Evolutionary conservation across 495 filamentous ascomycete genomes (phyloP).

Genomic region (Aspergillus leporis): DNA sequence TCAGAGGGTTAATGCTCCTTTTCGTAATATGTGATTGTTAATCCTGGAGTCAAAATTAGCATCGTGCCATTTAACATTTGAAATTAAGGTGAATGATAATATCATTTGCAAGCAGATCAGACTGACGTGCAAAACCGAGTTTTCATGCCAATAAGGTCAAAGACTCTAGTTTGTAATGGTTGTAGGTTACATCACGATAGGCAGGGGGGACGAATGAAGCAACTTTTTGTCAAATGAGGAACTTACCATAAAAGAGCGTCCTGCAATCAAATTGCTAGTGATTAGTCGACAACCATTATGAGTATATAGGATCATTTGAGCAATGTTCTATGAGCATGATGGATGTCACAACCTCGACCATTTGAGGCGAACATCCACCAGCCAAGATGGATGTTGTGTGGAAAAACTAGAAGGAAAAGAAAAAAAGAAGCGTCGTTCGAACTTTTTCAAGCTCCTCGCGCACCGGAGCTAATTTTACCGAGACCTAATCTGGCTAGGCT

Average conservation of each 20-base stretch:
- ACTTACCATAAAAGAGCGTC: constrained; percentile 16
- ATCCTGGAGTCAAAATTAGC: constrained; percentile 16
- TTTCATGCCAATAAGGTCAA: constrained; percentile 94
- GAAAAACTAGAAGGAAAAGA: constrained; percentile 10
- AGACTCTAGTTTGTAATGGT: constrained; percentile 99
- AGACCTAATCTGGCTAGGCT: constrained; percentile 4
- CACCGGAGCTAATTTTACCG: constrained; percentile 26
- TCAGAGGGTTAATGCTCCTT: not conserved
- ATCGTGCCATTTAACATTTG: not conserved
- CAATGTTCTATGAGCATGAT: not conserved
- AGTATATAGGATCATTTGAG: not conserved
- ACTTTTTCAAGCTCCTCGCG: constrained; percentile 25
- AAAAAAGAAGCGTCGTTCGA: constrained; percentile 16
- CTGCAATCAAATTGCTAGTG: constrained; percentile 8
- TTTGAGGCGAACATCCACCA: not conserved
- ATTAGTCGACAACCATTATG: constrained; percentile 5
- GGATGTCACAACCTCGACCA: not conserved
- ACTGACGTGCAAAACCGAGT: constrained; percentile 97
- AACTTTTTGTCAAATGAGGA: not conserved
- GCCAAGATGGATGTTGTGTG: constrained; percentile 11
- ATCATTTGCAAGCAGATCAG: constrained; percentile 60
- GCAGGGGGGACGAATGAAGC: constrained; percentile 11
- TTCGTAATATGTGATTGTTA: constrained; percentile 1
- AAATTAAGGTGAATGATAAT: constrained; percentile 19
- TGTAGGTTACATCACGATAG: constrained; percentile 71